Conservation (phyloP, 2,329 filamentous ascomycete genomes). For the Endothia cerciana region DNA sequence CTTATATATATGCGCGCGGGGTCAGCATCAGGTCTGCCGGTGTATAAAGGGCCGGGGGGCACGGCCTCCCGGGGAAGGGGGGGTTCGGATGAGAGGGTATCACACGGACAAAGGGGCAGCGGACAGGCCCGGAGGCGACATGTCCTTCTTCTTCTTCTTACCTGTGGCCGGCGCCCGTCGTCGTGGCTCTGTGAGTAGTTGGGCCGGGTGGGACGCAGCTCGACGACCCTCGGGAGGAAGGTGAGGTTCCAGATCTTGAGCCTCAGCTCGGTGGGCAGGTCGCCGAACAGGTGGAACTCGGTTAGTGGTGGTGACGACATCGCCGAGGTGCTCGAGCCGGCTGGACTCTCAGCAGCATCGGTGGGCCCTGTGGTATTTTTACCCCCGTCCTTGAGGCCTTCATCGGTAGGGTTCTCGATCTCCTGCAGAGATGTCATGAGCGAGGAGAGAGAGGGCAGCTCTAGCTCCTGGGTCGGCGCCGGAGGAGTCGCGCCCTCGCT, state of each 20-base stretch:
- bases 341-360: neutral
- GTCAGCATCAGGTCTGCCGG: too few species aligned
- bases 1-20: too few species aligned
- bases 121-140: too few species aligned
- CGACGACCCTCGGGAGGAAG: constrained; percentile 40
- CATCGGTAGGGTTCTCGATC: neutral
- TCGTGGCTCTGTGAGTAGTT: constrained; percentile 36
- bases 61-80: too few species aligned
- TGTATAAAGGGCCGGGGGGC: too few species aligned
- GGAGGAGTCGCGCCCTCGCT: neutral
- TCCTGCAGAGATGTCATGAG: constrained; percentile 15
- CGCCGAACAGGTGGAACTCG: constrained; percentile 37
- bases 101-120: too few species aligned
- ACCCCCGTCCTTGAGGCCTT: neutral
- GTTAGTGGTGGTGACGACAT: too few species aligned
- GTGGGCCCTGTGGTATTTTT: too few species aligned
- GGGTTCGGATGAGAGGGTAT: too few species aligned
- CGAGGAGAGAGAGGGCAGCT: constrained; percentile 19
- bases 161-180: constrained; percentile 24
- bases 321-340: neutral
- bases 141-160: neutral
- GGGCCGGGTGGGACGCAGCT: constrained; percentile 38
- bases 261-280: constrained; percentile 42
- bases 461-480: constrained; percentile 4
- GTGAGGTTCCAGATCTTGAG: constrained; percentile 42